Evolutionary conservation across 495 filamentous ascomycete species (phyloP).

Genomic region (Penicillium macrosclerotiorum): DNA sequence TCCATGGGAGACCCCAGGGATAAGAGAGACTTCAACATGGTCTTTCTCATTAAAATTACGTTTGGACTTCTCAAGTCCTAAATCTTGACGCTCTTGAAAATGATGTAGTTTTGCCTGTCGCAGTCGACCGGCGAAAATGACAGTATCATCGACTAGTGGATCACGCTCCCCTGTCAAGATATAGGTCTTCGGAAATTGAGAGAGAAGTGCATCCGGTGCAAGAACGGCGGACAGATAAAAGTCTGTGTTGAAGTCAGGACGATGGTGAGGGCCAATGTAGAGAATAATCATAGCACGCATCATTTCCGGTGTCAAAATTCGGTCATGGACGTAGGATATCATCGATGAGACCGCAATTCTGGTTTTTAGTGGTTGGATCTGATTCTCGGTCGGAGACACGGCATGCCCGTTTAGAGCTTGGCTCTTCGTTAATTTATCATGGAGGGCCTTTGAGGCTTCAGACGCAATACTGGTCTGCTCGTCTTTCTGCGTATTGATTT

Average conservation of each 20-base stretch:
- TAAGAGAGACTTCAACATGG: slow-evolving; percentile 74
- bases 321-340: slow-evolving; percentile 96
- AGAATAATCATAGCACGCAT: slow-evolving; percentile 99
- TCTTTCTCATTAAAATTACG: slow-evolving; percentile 70
- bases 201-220: slow-evolving; percentile 78
- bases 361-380: slow-evolving; percentile 71
- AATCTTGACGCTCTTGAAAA: slow-evolving; percentile 58
- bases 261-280: slow-evolving; percentile 89
- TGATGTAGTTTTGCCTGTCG: slow-evolving; percentile 74
- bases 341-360: slow-evolving; percentile 89
- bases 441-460: slow-evolving; percentile 26
- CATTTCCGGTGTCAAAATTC: slow-evolving; percentile 94
- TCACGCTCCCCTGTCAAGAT: slow-evolving; percentile 94
- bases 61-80: slow-evolving; percentile 54
- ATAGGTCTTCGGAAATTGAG: slow-evolving; percentile 84
- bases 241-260: slow-evolving; percentile 89
- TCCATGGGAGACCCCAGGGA: slow-evolving; percentile 87
- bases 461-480: slow-evolving; percentile 25
- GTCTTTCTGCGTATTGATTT: slow-evolving; percentile 39
- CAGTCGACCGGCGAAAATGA: slow-evolving; percentile 87
- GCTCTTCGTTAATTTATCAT: slow-evolving; percentile 22
- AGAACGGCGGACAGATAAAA: slow-evolving; percentile 86
- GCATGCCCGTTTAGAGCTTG: slow-evolving; percentile 28
- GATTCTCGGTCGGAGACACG: slow-evolving; percentile 45
- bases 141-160: slow-evolving; percentile 92